A percentile compares a stretch with the other conserved stretches of the same genome.
These are phyloP conservation scores for Dipodascus albidus DNA, from an alignment of 805 yeast species.

Conservation along the genomic window DNA sequence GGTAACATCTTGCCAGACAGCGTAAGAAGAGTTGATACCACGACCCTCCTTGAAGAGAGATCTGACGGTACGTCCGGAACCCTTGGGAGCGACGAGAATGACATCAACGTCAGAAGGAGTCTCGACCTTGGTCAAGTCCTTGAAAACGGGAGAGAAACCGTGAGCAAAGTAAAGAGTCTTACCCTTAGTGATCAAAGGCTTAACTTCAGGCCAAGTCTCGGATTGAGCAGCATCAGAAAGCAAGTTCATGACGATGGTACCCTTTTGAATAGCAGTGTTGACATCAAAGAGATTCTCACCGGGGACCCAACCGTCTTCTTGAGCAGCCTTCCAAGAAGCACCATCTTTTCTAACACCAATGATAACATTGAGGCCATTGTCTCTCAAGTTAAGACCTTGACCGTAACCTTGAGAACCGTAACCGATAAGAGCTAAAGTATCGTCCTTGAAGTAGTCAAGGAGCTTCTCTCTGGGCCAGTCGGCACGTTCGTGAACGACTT, in stretches of 20 bases:
- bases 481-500: conserved; percentile 94
- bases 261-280: conserved; percentile 81
- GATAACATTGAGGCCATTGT: conserved; percentile 95
- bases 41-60: conserved; percentile 99
- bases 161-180: conserved; percentile 98
- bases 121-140: conserved; percentile 91
- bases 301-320: conserved; percentile 99
- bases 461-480: conserved; percentile 99
- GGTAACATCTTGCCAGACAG: conserved; percentile 98
- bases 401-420: conserved; percentile 99
- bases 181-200: conserved; percentile 90
- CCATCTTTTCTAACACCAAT: conserved; percentile 98
- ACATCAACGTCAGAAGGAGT: conserved; percentile 93
- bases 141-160: conserved; percentile 99
- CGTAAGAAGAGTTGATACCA: conserved; percentile 99
- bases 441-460: conserved; percentile 93
- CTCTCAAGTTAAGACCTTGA: conserved; percentile 98
- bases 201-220: conserved; percentile 84
- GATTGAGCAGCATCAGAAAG: conserved; percentile 99
- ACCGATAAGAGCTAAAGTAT: conserved; percentile 94
- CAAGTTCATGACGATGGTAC: conserved; percentile 95
- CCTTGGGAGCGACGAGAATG: conserved; percentile 99
- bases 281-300: conserved; percentile 96
- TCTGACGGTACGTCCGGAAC: conserved; percentile 99
- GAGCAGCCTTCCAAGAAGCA: conserved; percentile 99